Base-by-base conservation (phyloP, 1,139 yeast genomes). In the Nakaseomyces nivariensis region DNA sequence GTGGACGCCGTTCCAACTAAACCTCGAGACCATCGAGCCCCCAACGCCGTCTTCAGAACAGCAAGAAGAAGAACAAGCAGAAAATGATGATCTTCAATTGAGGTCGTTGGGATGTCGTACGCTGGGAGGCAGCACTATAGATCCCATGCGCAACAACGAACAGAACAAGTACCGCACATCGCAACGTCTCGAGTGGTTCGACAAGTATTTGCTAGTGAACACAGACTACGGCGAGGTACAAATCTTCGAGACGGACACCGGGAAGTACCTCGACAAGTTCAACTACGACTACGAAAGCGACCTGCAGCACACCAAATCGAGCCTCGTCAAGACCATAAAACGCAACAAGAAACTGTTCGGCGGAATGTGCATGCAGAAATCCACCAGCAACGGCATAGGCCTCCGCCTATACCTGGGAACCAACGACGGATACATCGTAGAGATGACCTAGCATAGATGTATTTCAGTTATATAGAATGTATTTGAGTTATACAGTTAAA, bases 181-280 rank as follows among this genome's bases (percentile, higher is more conserved):
- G 53, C 59, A 13, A 82, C 79, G 66, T 70, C 77, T 24, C 78
- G 75, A 51, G 60, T 76, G 37, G 84, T 80, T 52, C 4, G 79
- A 59, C 64, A 86, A 43, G 69, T 87, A 62, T 80, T 79, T 57
- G 88, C 94, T 4, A 77, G 52, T 56, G 26, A 61, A 59, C 50
- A 58, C 92, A 0, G 96, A 89, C 60, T 81, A 76, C 52, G 94
- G 95, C 4, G 95, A 88, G 58, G 68, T 89, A 0, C 75, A 82
- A 47, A 74, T 87, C 46, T 83, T 75, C 56, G 72, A 86, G 25
- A 72, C 81, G 0, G 66, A 73, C 4, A 84, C 81, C 53, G 95
- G 95, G 0, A 81, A 79, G 55, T 55, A 63, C 31, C 57, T 55
- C 55, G 58, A 54, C 51, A 57, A 60, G 50, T 51, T 61, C 24